phyloP scores from a whole-genome alignment of 1,139 yeast species.

The Yamadazyma oceani region DNA sequence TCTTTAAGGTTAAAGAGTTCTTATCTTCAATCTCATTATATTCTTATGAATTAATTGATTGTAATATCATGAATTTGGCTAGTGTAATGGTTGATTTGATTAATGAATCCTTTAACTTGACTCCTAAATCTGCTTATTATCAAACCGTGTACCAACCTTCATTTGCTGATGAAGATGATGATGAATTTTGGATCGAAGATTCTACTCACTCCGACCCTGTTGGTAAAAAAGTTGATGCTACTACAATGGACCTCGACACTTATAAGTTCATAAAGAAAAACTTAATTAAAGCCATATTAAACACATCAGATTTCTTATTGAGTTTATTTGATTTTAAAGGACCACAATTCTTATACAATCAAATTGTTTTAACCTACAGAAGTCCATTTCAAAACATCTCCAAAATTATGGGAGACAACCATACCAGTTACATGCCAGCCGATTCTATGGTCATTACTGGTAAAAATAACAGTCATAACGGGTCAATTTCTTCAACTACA shows the following conservation, averaged over 20 bases:
- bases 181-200: constrained; percentile 13
- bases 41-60: constrained; percentile 36
- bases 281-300: constrained; percentile 31
- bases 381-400: constrained; percentile 12
- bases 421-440: background rate
- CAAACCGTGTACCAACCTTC: constrained; percentile 21
- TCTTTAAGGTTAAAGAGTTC: constrained; percentile 40
- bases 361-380: constrained; percentile 20
- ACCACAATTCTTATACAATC: constrained; percentile 33
- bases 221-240: constrained; percentile 3
- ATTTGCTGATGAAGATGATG: constrained; percentile 8
- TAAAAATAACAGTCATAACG: constrained; percentile 2
- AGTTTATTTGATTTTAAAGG: constrained; percentile 35
- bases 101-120: constrained; percentile 28
- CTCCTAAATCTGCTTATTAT: constrained; percentile 20
- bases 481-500: background rate
- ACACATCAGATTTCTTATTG: constrained; percentile 35
- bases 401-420: background rate
- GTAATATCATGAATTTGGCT: constrained; percentile 32
- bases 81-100: constrained; percentile 38
- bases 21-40: constrained; percentile 38
- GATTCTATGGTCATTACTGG: background rate
- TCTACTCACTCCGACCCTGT: too few relatives aligned
- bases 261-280: constrained; percentile 33
- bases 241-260: constrained; percentile 21